A percentile compares a stretch with the other conserved stretches of the same genome.
Conservation (phyloP, 768 basidiomycete species). For the Pleurotus platypus region DNA sequence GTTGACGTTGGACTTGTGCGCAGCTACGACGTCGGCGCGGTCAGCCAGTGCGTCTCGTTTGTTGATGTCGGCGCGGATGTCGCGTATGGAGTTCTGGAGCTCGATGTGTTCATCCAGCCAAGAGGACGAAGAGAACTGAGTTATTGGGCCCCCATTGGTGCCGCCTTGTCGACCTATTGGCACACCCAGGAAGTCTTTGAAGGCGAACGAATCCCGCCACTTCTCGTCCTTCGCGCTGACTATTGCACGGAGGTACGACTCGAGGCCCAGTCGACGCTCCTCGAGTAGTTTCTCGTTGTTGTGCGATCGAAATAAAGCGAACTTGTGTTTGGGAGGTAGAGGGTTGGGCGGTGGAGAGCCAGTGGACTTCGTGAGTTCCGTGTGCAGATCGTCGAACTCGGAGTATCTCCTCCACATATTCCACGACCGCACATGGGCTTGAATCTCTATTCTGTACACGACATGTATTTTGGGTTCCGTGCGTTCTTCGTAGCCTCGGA, state of each 20-base stretch:
- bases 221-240: constrained; percentile 74
- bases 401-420: constrained; percentile 93
- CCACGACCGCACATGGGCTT: constrained; percentile 90
- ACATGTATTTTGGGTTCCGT: constrained; percentile 70
- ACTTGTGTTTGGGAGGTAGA: constrained; percentile 84
- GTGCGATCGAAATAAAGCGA: constrained; percentile 61
- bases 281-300: constrained; percentile 64
- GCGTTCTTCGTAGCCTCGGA: constrained; percentile 68
- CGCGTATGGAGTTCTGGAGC: constrained; percentile 71
- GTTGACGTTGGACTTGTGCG: constrained; percentile 77
- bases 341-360: constrained; percentile 72
- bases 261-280: constrained; percentile 74
- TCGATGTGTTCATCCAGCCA: constrained; percentile 92
- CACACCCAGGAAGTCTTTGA: constrained; percentile 85
- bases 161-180: constrained; percentile 57
- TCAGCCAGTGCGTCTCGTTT: constrained; percentile 82
- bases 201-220: constrained; percentile 78
- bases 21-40: constrained; percentile 65
- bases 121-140: constrained; percentile 66
- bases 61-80: constrained; percentile 83
- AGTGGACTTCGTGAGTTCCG: constrained; percentile 76
- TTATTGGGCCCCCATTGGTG: constrained; percentile 23
- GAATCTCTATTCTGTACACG: constrained; percentile 80
- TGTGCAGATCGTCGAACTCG: constrained; percentile 86
- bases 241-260: constrained; percentile 84